Evolutionary conservation across 176 grass and related monocot genomes (phyloP).

Genomic region (Aechmea fasciata): DNA sequence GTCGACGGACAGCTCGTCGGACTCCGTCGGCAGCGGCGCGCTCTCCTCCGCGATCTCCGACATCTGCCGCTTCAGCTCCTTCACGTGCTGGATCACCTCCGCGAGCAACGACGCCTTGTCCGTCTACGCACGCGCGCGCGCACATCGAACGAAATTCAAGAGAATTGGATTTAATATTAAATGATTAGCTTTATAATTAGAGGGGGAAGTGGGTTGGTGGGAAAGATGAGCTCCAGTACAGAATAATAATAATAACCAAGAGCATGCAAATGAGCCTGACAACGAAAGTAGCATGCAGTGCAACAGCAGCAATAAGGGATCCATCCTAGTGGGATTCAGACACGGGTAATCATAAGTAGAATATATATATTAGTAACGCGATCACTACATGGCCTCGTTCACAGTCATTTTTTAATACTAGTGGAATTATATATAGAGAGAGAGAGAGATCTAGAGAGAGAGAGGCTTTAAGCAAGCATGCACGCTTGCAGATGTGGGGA

Average conservation of each 20-base stretch:
- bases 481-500: background rate
- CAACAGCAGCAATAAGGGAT: no score
- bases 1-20: conserved; percentile 60
- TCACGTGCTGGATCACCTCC: conserved; percentile 80
- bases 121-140: conserved; percentile 26
- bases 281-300: no score
- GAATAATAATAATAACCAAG: background rate
- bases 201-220: background rate
- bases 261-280: no score
- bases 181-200: background rate
- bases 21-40: conserved; percentile 59
- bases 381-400: no score
- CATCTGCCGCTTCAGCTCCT: conserved; percentile 78
- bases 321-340: no score
- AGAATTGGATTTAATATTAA: background rate
- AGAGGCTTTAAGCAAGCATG: background rate
- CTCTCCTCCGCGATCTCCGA: conserved; percentile 41
- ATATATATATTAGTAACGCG: no score
- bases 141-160: background rate
- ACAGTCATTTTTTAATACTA: background rate
- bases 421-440: background rate
- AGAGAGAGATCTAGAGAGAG: no score
- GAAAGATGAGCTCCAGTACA: background rate
- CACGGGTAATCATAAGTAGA: no score
- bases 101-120: conserved; percentile 96